Evolutionary conservation across 1,284 basidiomycete species (phyloP), one percentile per base, ranked within the genome.

Genomic region (Ustilago hordei): DNA sequence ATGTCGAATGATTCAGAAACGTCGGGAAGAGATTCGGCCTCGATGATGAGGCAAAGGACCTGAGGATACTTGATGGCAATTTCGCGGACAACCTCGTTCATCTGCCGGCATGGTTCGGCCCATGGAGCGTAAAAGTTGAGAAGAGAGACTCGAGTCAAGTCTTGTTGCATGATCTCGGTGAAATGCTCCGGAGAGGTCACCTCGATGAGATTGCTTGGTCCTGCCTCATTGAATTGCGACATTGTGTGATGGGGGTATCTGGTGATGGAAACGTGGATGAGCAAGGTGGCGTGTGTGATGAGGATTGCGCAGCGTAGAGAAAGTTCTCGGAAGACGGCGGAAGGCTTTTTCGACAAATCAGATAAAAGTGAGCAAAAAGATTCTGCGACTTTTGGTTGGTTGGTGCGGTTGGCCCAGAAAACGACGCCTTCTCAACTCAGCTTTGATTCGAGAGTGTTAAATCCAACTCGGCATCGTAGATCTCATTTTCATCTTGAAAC

Each of bases 1-100:
- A 99, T 90, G 35, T 95, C 92, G 81, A 99, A 99, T 7, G 93
- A 94, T 85, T 98, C 95, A 5, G 95, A 90, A 58, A 99, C 95
- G 63, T 98, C 96, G 13, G 90, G 87, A 81, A 94, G 91, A 17
- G 89, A 87, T 87, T 99, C 95, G 0, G 95, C 96, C 85, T 98
- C 94, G 43, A 98, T 93, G 92, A 91, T 90, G n/a, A 96, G 88
- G 69, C 93, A 92, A 28, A 95, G 88, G 1, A 93, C 85, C 9
- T 89, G 83, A 0, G 91, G 89, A 81, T 94, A 90, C 84, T 92
- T 92, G 75, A 89, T 89, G 1, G 94, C 90, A 38, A 95, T 89
- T 61, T 84, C 79, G 8, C 57, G 50, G 9, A 86, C 75, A n/a
- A 83, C 83, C 32, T 77, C 69, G 71, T 84, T 86, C 84, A 86